A percentile compares a stretch with the other conserved stretches of the same genome.
Conservation (phyloP, 2,329 filamentous ascomycete species). For the Diaporthe capsici region DNA sequence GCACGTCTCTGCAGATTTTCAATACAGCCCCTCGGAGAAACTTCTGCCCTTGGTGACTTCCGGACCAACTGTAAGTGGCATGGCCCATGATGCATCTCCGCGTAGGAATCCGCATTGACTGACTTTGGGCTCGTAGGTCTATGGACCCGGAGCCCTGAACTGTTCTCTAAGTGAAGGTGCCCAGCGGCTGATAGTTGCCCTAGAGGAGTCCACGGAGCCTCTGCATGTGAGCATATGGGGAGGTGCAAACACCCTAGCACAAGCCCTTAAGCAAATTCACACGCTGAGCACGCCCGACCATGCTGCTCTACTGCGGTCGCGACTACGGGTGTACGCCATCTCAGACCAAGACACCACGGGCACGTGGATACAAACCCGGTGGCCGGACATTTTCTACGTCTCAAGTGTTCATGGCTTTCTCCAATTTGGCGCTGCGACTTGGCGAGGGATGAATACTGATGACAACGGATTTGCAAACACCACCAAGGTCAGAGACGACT, state of each 20-base stretch:
- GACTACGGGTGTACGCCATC: not conserved
- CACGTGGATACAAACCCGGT: not conserved
- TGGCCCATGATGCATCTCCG: no score
- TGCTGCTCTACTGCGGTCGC: not conserved
- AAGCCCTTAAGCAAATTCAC: not conserved
- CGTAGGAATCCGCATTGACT: no score
- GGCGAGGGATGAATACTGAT: not conserved
- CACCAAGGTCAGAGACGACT: not conserved
- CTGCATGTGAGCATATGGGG: not conserved
- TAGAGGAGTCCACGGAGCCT: not conserved
- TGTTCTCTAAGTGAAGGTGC: not conserved
- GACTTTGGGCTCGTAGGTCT: not conserved
- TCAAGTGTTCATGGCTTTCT: not conserved
- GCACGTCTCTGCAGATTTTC: not conserved
- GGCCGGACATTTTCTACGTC: not conserved
- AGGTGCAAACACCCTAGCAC: not conserved
- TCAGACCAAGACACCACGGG: not conserved
- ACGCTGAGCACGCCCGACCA: not conserved
- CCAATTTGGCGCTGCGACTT: not conserved
- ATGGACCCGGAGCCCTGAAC: not conserved
- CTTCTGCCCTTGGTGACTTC: not conserved
- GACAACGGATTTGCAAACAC: conserved; percentile 4
- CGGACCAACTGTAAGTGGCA: not conserved
- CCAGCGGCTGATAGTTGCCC: not conserved
- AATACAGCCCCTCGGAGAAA: not conserved